Evolutionary conservation across 768 basidiomycete species (phyloP), one percentile per base, ranked within the genome.

Genomic region (Boletus rubropictus): DNA sequence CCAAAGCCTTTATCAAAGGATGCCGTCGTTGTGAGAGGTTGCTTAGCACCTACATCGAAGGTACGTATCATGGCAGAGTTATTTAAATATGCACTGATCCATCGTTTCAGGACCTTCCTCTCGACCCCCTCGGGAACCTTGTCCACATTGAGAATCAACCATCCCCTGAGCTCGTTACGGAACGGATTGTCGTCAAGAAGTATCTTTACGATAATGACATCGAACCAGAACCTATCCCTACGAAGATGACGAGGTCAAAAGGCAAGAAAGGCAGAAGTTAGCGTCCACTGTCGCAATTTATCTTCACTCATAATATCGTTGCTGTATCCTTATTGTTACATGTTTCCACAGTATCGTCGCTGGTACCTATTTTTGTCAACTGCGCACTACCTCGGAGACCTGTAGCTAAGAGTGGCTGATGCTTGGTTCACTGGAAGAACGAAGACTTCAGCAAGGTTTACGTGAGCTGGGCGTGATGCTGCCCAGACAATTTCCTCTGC

Each of bases 401-500:
- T 72, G 68, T 84, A 82, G 55, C 70, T 78, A 54, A 87, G 64
- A 20, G 75, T 80, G 21, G 84, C 77, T 50, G 77, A 73, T 28
- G 88, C 88, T 69, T 90, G 88, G 62, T 88, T 88, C 25, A 84
- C 82, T 2, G 88, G 88, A 55, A 89, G 78, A 37, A 90, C 75
- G 46, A 80, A 78, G 10, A 88, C 67, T 59, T 92, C 86, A 1
- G 89, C 91, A 35, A 97, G 76, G 62, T 97, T 93, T 37, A 97
- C 89, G 60, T 95, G 94, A 33, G 88, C 75, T 10, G 94, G 94
- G 34, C 94, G 83, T 10, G 87, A 77, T 17, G 96, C 95, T 12
- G 84, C 84, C 95, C 95, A 99, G 17, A 95, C 92, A 59, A 99
- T 94, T 68, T 98, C 93, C 64, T 99, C 96, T 1, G 96, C 96